Conservation (phyloP, 768 basidiomycete genomes). For the Tricholoma sp. region DNA sequence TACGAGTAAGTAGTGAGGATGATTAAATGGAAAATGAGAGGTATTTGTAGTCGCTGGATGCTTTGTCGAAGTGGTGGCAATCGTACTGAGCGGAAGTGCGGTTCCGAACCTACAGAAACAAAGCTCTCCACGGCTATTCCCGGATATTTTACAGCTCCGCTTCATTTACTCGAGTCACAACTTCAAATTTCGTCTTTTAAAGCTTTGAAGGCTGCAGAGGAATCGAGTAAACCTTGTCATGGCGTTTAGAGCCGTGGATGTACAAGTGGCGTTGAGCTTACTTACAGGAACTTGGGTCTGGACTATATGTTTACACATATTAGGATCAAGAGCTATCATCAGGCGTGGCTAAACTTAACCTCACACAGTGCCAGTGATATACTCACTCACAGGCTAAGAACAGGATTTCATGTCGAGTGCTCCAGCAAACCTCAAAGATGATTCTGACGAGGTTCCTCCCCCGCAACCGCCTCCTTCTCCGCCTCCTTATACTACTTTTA, state of each 20-base stretch:
- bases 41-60: conserved; percentile 2
- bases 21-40: conserved; percentile 6
- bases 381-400: too few relatives aligned
- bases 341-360: too few relatives aligned
- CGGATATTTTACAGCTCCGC: conserved; percentile 21
- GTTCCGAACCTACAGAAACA: conserved; percentile 22
- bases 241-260: too few relatives aligned
- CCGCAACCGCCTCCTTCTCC: conserved; percentile 66
- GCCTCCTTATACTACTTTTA: conserved; percentile 66
- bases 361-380: too few relatives aligned
- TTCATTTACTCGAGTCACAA: not conserved
- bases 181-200: too few relatives aligned
- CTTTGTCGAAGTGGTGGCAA: conserved; percentile 12
- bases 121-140: conserved; percentile 14
- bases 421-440: conserved; percentile 33
- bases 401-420: conserved; percentile 13
- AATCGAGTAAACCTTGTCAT: too few relatives aligned
- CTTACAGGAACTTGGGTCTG: too few relatives aligned
- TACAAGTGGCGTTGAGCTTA: too few relatives aligned
- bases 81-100: conserved; percentile 25
- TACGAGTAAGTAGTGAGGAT: conserved; percentile 3
- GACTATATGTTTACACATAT: not conserved
- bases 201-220: too few relatives aligned
- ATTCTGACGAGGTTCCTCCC: conserved; percentile 52
- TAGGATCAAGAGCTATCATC: not conserved